A percentile compares a stretch with the other conserved stretches of the same genome.
Evolutionary conservation across 768 basidiomycete species (phyloP).

Genomic region (Auricularia sp.): DNA sequence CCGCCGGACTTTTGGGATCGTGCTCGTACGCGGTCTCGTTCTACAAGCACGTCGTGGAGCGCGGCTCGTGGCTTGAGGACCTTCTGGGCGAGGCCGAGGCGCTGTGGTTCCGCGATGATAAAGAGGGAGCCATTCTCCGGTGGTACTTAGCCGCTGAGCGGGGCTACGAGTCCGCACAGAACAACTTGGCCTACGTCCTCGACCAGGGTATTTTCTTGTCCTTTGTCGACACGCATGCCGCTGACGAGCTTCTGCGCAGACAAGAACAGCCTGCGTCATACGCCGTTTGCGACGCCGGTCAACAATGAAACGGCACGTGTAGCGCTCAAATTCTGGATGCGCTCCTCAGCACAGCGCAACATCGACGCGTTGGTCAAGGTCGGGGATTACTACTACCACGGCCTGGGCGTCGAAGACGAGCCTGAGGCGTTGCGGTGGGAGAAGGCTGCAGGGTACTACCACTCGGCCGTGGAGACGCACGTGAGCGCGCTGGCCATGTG

Average conservation of each 20-base stretch:
- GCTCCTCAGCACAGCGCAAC: slow-evolving; percentile 88
- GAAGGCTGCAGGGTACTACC: slow-evolving; percentile 90
- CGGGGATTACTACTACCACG: slow-evolving; percentile 93
- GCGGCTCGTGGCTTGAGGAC: slow-evolving; percentile 74
- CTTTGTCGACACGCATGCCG: not conserved
- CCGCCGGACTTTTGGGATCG: slow-evolving; percentile 34
- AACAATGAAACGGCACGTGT: slow-evolving; percentile 74
- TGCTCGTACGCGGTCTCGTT: slow-evolving; percentile 89
- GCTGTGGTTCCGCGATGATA: slow-evolving; percentile 63
- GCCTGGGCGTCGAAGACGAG: slow-evolving; percentile 63
- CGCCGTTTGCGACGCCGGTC: slow-evolving; percentile 50
- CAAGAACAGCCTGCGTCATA: slow-evolving; percentile 55
- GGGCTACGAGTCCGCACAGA: slow-evolving; percentile 88
- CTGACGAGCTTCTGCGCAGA: slow-evolving; percentile 32
- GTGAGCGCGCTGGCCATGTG: slow-evolving; percentile 92
- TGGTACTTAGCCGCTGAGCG: slow-evolving; percentile 96
- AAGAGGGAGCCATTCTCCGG: slow-evolving; percentile 75
- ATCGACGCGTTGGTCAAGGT: slow-evolving; percentile 97
- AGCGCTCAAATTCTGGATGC: slow-evolving; percentile 88
- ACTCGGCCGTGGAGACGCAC: slow-evolving; percentile 87
- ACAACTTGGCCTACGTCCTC: slow-evolving; percentile 84
- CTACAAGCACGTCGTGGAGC: slow-evolving; percentile 86
- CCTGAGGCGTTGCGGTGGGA: slow-evolving; percentile 60
- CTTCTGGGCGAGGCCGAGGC: slow-evolving; percentile 71
- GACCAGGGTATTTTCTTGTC: slow-evolving; percentile 65